Base-by-base conservation (phyloP, 192 early-diverging fungal species). In the Spinellus fusiger region DNA sequence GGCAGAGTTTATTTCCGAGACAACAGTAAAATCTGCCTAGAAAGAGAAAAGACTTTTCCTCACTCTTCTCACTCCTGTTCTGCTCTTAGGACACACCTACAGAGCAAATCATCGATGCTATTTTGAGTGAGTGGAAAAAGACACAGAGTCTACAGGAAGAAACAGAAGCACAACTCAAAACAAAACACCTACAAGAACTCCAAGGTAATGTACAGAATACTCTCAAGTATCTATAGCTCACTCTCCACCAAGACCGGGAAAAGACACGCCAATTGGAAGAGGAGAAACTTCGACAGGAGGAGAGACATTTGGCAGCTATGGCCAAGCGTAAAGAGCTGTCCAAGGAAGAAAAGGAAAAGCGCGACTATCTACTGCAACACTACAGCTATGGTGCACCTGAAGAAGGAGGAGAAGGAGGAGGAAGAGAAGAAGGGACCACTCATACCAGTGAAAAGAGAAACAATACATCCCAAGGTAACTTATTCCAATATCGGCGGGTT, bases 321-420 rank as follows among this genome's bases (percentile, higher is more conserved):
- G 3, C 18, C 35, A 37, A 31, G 29, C 62, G 35, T 27, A 77
- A 81, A 62, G 65, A 65, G 38, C 66, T 82, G 59, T 73, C 81
- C 9, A 78, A 74, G 31, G 80, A 85, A 44, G 73, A 84, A 49
- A 67, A 72, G 28, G 68, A 71, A 18, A 69, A 70, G 53, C 73
- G 82, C 8, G 79, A 86, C 15, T 61, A 69, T 1, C 55, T 81
- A 18, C 49, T 85, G 32, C 65, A 64, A 29, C 70, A 84, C 63
- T 90, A 90, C 63, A 83, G 73, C 1, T 86, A 86, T 57, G 84
- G 84, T 38, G 61, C 76, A 4, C 82, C 86, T 28, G 83, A 84
- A 22, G 66, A 73, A 50, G 3, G 84, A 87, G 64, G 69, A 53
- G 16, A 55, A 54, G 0, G 25, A 34, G 20, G 22, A 40, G 29